These are phyloP conservation scores for Penicillium sp. DNA, from an alignment of 2,329 filamentous ascomycete species.

Conservation along the genomic window DNA sequence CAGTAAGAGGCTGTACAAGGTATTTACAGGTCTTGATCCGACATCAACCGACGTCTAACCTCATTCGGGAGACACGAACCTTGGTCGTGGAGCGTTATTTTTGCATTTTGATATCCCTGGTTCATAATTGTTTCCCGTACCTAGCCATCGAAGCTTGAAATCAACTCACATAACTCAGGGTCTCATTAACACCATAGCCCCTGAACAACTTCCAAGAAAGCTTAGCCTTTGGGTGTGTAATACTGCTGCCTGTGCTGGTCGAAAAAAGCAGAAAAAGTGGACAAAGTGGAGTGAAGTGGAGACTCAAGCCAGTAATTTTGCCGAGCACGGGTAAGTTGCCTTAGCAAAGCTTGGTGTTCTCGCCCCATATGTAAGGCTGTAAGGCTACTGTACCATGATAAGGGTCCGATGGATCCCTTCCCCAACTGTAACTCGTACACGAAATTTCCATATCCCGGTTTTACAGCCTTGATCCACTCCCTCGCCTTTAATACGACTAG, in stretches of 20 bases:
- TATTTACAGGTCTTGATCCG: conserved; percentile 50
- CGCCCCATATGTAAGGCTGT: not conserved
- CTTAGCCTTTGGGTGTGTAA: not conserved
- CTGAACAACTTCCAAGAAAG: not conserved
- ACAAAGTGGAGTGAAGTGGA: not conserved
- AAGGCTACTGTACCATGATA: not conserved
- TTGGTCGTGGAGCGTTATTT: not conserved
- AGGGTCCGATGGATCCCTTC: not conserved
- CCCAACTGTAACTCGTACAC: not conserved
- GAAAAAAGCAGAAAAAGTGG: not conserved
- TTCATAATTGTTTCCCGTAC: not conserved
- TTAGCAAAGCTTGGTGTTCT: conserved; percentile 1
- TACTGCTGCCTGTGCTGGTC: not conserved
- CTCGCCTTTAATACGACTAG: not conserved
- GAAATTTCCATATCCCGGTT: not conserved
- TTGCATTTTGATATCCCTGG: not conserved
- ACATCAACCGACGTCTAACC: conserved; percentile 44
- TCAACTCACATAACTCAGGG: not conserved
- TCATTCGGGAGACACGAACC: not conserved
- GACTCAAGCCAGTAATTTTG: not conserved
- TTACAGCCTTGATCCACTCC: not conserved
- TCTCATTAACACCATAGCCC: not conserved
- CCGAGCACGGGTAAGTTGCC: not conserved
- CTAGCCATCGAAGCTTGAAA: no score
- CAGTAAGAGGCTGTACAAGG: conserved; percentile 50